These are phyloP conservation scores for Auricularia heimuer DNA, from an alignment of 768 basidiomycete genomes.

Conservation along the genomic window DNA sequence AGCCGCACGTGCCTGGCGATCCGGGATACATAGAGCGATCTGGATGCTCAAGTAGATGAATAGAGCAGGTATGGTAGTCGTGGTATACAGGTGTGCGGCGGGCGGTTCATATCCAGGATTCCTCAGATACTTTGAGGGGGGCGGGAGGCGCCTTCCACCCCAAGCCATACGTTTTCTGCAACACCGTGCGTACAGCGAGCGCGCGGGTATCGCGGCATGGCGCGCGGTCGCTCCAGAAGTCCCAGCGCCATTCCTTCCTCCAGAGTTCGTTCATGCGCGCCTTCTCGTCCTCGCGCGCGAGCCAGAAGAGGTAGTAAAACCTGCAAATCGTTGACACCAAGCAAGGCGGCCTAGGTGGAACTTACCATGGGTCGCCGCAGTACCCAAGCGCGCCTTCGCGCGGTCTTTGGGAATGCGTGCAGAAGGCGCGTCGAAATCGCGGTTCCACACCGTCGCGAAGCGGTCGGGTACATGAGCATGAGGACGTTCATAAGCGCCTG, in stretches of 20 bases:
- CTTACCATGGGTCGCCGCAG: conserved; percentile 34
- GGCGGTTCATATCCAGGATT: not conserved
- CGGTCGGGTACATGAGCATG: conserved; percentile 33
- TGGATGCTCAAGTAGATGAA: no score
- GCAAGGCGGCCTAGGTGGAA: not conserved
- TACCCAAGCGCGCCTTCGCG: conserved; percentile 25
- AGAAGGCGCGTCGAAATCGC: conserved; percentile 12
- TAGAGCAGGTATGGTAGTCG: no score
- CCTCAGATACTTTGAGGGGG: not conserved
- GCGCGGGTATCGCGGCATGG: not conserved
- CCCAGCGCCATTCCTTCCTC: conserved; percentile 1
- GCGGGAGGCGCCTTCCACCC: not conserved
- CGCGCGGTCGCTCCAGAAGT: not conserved
- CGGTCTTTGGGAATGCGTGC: not conserved
- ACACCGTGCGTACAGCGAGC: not conserved
- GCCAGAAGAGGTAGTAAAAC: conserved; percentile 43
- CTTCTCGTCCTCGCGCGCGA: conserved; percentile 23
- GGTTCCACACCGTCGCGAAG: conserved; percentile 34
- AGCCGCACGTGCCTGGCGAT: no score
- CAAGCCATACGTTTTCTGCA: not conserved
- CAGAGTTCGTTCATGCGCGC: conserved; percentile 14
- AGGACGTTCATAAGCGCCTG: conserved; percentile 43
- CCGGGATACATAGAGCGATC: no score
- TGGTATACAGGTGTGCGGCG: no score
- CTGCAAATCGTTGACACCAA: not conserved